Evolutionary conservation across 257 asterid species (phyloP), one percentile per base, ranked within the genome.

Genomic region (Solanum acaule): DNA sequence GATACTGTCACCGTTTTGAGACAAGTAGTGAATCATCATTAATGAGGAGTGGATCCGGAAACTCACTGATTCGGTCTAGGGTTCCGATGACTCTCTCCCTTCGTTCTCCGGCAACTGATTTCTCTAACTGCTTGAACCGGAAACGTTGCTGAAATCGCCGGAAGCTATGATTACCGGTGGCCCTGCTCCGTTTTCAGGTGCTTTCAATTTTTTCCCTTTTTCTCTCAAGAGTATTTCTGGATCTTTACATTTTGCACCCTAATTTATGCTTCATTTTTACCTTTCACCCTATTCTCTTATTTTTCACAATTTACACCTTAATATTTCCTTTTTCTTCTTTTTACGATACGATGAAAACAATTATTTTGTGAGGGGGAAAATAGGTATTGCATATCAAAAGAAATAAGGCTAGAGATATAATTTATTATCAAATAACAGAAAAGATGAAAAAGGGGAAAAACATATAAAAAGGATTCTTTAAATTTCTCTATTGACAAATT

Each of bases 351-450:
- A n/a, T 65, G 4, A 65, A n/a, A 65, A 65, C 0, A 5, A n/a
- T 2, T n/a, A 10, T 65, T 65, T 65, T 2, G 0, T n/a, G 33
- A 20, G 8, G 0, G 0, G 33, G 15, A 65, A 65, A 65, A 65
- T 65, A n/a, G 72, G 70, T 63, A 65, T 65, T n/a, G n/a, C 73
- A 65, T 25, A 27, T 65, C 16, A 65, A 63, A 23, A 59, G 27
- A 59, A 20, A 59, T 22, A 59, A 59, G 27, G 68, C 12, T 22
- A 59, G 12, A 20, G 27, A 59, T 20, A 59, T 22, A 59, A 59
- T 20, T 59, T 59, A 20, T 59, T 2, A 6, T 59, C 68, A 22
- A 59, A 59, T 59, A 23, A 8, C 16, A 52, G 63, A 52, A 52
- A 52, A 2, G 23, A 52, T 16, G 23, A 52, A 16, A 52, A 52